Evolutionary conservation across 1,139 yeast species (phyloP).

Genomic region (Debaryomyces psychrophilus): DNA sequence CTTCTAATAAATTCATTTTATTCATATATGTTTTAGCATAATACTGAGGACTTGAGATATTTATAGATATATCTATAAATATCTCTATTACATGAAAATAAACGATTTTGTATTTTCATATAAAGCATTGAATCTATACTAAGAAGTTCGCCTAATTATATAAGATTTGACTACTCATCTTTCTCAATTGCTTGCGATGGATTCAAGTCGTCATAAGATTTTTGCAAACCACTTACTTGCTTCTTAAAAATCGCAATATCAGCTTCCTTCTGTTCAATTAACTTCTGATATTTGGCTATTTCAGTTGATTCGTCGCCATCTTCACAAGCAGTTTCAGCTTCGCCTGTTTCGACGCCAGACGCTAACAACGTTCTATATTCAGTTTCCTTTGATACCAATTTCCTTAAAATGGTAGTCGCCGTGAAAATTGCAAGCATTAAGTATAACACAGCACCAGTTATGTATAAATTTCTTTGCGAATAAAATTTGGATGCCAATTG

Average conservation of each 20-base stretch:
- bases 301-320: slow-evolving; percentile 31
- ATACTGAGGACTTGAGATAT: too few relatives aligned
- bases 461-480: slow-evolving; percentile 70
- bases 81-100: too few relatives aligned
- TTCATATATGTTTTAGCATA: not conserved
- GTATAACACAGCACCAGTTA: slow-evolving; percentile 71
- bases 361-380: slow-evolving; percentile 34
- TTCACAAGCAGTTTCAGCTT: slow-evolving; percentile 14
- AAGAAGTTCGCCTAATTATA: not conserved
- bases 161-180: slow-evolving; percentile 14
- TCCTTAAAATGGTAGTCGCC: slow-evolving; percentile 56
- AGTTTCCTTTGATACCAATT: slow-evolving; percentile 60
- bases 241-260: slow-evolving; percentile 55
- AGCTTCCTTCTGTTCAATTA: slow-evolving; percentile 47
- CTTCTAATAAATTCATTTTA: not conserved
- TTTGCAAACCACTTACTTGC: slow-evolving; percentile 58
- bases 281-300: slow-evolving; percentile 40
- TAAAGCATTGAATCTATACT: not conserved
- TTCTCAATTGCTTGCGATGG: slow-evolving; percentile 15
- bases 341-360: slow-evolving; percentile 15
- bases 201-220: slow-evolving; percentile 51
- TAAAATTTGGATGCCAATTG: slow-evolving; percentile 61
- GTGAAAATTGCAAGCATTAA: slow-evolving; percentile 61
- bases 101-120: not conserved
- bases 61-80: too few relatives aligned